Evolutionary conservation across 441 rosid genomes (phyloP).

Genomic region (Populus hybrid): DNA sequence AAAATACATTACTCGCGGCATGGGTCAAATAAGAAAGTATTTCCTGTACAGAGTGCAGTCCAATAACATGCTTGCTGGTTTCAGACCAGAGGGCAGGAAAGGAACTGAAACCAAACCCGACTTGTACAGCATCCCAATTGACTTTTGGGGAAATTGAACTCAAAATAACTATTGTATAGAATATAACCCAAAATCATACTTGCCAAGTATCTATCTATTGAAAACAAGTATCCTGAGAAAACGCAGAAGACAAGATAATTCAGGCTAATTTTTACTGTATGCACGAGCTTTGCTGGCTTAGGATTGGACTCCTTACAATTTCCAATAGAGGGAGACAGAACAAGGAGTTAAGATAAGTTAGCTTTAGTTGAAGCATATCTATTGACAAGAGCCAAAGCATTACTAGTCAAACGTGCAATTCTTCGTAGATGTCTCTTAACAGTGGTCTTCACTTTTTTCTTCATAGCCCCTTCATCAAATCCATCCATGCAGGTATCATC

Average conservation of each 20-base stretch:
- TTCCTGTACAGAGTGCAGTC: not conserved
- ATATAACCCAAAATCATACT: too few relatives aligned
- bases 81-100: not conserved
- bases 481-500: slow-evolving; percentile 76
- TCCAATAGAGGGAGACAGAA: not conserved
- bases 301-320: not conserved
- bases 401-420: slow-evolving; percentile 55
- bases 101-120: not conserved
- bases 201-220: not conserved
- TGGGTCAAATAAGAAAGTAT: not conserved
- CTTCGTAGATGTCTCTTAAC: slow-evolving; percentile 38
- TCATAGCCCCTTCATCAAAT: slow-evolving; percentile 26
- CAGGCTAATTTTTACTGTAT: not conserved
- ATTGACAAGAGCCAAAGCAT: slow-evolving; percentile 64
- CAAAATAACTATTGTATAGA: not conserved
- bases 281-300: not conserved
- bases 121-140: not conserved
- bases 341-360: not conserved
- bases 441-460: slow-evolving; percentile 32
- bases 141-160: not conserved
- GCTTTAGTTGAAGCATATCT: slow-evolving; percentile 39
- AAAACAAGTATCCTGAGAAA: not conserved
- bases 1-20: too few relatives aligned
- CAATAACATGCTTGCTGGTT: not conserved
- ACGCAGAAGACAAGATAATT: not conserved